Base-by-base conservation (phyloP, 352 stramenopile genomes). In the Phytophthora podocarpi region DNA sequence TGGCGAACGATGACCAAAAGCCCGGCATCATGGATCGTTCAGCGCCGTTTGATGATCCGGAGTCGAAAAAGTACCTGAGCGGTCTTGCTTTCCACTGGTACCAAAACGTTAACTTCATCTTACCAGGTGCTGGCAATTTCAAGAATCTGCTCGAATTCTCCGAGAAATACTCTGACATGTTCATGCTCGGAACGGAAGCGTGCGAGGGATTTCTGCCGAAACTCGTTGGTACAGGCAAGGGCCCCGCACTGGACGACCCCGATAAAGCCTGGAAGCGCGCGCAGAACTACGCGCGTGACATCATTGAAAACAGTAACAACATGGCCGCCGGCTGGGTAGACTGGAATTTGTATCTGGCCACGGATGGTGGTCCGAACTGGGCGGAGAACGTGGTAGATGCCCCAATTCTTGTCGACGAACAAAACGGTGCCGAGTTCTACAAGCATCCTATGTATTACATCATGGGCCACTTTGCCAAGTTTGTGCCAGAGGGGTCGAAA, bases 51-150 rank as follows among this genome's bases (percentile, higher is more conserved):
- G 49, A 76, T 11, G 76, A 90, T 28, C 16, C 67, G 0, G 82
- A 90, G 4, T 53, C 74, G 3, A 50, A 70, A 15, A 67, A 90
- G 56, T 97, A 94, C 67, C 72, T 97, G n/a, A 77, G 82, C 10
- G 90, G 90, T 5, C 62, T 97, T 9, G 90, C 80, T 2, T 87
- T 95, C 47, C 90, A 97, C 74, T 97, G 90, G 87, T 94, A 96
- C 73, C 73, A 67, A 54, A 80, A 87, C 47, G 51, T 85, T 2
- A 77, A 89, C 57, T 85, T 89, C 40, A 70, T 59, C 16, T 59
- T 82, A 24, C 49, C 81, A n/a, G 63, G 66, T 11, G 28, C 59
- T 0, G 64, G 72, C 8, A 75, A 90, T 45, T 89, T 87, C 30
- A 45, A 76, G 24, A 71, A 82, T 31, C 70, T 91, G 30, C 35